Percentiles rank a stretch among this genome's conserved stretches.
Evolutionary conservation across 371 early-diverging fungal genomes (phyloP).

Genomic region (Furculomyces boomerangus): DNA sequence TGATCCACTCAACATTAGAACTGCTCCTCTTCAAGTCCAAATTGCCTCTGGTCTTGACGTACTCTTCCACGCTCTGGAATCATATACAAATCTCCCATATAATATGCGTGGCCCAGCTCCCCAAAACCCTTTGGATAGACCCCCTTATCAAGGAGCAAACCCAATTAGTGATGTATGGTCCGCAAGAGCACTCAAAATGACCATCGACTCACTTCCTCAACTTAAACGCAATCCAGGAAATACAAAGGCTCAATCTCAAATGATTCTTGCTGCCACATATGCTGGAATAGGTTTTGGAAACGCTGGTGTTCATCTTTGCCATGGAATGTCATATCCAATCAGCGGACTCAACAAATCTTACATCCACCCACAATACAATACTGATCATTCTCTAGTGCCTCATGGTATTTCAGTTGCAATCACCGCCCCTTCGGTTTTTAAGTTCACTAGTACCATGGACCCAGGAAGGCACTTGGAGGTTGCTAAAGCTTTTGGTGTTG

Average conservation of each 20-base stretch:
- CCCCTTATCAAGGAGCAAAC: constrained; percentile 83
- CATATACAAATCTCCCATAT: constrained; percentile 79
- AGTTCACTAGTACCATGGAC: constrained; percentile 56
- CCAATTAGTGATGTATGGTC: constrained; percentile 88
- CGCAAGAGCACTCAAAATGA: constrained; percentile 59
- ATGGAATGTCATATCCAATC: constrained; percentile 46
- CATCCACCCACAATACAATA: constrained; percentile 62
- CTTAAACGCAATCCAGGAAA: constrained; percentile 53
- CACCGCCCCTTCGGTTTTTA: constrained; percentile 74
- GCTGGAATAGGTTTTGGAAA: constrained; percentile 89
- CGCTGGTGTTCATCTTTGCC: constrained; percentile 63
- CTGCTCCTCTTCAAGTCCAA: constrained; percentile 70
- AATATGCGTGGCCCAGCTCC: constrained; percentile 64
- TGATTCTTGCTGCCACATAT: constrained; percentile 80
- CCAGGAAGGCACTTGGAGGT: constrained; percentile 76
- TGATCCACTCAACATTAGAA: constrained; percentile 71
- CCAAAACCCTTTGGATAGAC: constrained; percentile 58
- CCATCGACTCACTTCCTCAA: constrained; percentile 56
- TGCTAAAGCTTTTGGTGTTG: constrained; percentile 63
- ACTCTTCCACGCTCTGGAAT: constrained; percentile 75
- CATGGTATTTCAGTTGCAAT: constrained; percentile 79
- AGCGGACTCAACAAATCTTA: constrained; percentile 66
- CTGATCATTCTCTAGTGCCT: constrained; percentile 51
- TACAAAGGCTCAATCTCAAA: constrained; percentile 55
- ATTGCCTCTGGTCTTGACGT: constrained; percentile 78